Evolutionary conservation across 768 basidiomycete species (phyloP).

Genomic region (Boletus vermiculosoides): DNA sequence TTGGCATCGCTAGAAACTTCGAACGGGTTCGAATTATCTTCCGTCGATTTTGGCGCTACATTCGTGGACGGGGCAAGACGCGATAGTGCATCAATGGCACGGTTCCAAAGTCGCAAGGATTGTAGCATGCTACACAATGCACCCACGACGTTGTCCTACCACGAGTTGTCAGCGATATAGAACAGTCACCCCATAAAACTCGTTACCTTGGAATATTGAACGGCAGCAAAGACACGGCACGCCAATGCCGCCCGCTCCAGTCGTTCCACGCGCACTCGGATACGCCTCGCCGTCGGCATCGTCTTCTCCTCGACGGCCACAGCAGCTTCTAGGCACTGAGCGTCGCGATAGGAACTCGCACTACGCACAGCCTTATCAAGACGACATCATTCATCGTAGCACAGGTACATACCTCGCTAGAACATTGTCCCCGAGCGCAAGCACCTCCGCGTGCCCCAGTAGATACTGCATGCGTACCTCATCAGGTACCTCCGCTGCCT

Average conservation of each 20-base stretch:
- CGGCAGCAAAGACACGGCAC: slow-evolving; percentile 60
- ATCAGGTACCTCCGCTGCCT: slow-evolving; percentile 45
- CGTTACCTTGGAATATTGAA: slow-evolving; percentile 64
- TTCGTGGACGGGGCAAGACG: slow-evolving; percentile 49
- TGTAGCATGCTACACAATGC: slow-evolving; percentile 62
- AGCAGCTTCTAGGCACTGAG: slow-evolving; percentile 44
- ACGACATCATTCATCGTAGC: neutral
- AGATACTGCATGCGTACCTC: slow-evolving; percentile 55
- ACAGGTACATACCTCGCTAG: slow-evolving; percentile 49
- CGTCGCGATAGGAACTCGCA: slow-evolving; percentile 58
- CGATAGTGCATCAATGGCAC: slow-evolving; percentile 66
- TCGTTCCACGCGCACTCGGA: slow-evolving; percentile 54
- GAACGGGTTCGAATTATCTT: slow-evolving; percentile 56
- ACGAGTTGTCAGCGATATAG: neutral
- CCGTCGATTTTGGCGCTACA: slow-evolving; percentile 20
- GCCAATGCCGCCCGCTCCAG: slow-evolving; percentile 76
- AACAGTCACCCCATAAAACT: slow-evolving; percentile 6
- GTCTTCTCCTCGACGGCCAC: slow-evolving; percentile 46
- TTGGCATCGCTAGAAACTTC: slow-evolving; percentile 40
- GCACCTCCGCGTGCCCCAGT: slow-evolving; percentile 63
- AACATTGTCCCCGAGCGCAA: slow-evolving; percentile 59
- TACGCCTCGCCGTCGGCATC: slow-evolving; percentile 51
- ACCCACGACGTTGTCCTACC: slow-evolving; percentile 58
- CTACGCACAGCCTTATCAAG: slow-evolving; percentile 29
- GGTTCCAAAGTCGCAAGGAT: slow-evolving; percentile 76